Evolutionary conservation across 2,329 filamentous ascomycete genomes (phyloP).

Genomic region (Botrytis sinoallii): DNA sequence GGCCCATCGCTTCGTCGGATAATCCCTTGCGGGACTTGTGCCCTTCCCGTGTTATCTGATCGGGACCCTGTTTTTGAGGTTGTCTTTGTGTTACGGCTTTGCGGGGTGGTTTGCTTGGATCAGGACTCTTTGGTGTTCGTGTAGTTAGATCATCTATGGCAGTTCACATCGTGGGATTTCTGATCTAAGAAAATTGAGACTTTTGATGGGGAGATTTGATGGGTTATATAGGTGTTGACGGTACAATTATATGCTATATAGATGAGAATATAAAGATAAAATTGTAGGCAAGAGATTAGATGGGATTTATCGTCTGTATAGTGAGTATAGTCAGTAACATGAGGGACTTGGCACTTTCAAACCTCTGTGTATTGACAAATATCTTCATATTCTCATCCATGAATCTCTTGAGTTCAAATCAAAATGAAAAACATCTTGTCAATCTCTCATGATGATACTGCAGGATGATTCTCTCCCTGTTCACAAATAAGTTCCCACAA

Average conservation of each 20-base stretch:
- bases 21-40: not conserved
- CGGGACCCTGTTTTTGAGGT: not conserved
- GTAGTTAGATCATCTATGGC: not conserved
- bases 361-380: rapidly evolving
- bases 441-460: not conserved
- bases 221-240: not conserved
- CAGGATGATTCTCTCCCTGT: not conserved
- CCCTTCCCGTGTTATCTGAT: not conserved
- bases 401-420: not conserved
- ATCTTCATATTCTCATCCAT: not conserved
- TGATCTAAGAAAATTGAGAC: not conserved
- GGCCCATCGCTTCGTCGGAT: not conserved
- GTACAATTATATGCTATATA: not conserved
- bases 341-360: not conserved
- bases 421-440: not conserved
- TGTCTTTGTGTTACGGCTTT: not conserved
- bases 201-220: not conserved
- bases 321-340: not conserved
- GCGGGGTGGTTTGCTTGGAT: not conserved
- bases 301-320: not conserved
- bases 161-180: not conserved
- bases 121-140: not conserved
- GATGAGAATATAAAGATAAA: not conserved
- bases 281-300: not conserved
- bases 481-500: not conserved